Evolutionary conservation across 169 alveolate genomes (phyloP).

Genomic region (Babesia ovata): DNA sequence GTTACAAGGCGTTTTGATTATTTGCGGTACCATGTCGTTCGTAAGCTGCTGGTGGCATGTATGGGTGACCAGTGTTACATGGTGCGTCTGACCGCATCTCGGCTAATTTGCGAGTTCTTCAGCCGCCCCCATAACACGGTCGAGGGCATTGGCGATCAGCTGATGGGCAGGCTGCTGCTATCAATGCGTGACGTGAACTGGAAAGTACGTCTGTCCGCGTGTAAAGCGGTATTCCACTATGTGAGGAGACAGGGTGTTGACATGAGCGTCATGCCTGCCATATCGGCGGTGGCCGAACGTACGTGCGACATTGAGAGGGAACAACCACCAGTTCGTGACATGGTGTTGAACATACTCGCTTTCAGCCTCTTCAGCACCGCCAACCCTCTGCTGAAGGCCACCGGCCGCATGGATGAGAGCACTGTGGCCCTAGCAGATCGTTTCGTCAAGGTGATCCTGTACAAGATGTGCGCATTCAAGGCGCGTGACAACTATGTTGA

Average conservation of each 20-base stretch:
- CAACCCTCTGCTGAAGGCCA: background rate
- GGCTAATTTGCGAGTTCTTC: conserved; percentile 18
- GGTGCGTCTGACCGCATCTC: conserved; percentile 37
- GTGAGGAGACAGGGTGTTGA: conserved; percentile 11
- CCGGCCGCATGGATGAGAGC: background rate
- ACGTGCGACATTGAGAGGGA: conserved; percentile 45
- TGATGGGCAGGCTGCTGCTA: conserved; percentile 12
- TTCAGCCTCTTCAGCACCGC: conserved; percentile 17
- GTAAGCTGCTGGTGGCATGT: conserved; percentile 35
- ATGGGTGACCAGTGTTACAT: conserved; percentile 39
- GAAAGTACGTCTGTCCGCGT: conserved; percentile 33
- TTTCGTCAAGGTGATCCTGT: conserved; percentile 44
- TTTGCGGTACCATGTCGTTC: conserved; percentile 25
- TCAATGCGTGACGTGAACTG: conserved; percentile 48
- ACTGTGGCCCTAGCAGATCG: conserved; percentile 17
- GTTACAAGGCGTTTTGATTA: conserved; percentile 13
- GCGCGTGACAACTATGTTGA: conserved; percentile 33
- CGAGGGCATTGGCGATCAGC: conserved; percentile 8
- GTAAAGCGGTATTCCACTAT: conserved; percentile 24
- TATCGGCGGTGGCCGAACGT: conserved; percentile 46
- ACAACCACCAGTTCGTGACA: conserved; percentile 39
- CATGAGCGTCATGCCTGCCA: conserved; percentile 12
- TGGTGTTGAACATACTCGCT: conserved; percentile 4
- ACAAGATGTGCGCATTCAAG: conserved; percentile 57
- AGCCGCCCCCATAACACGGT: background rate